These are phyloP conservation scores for Davidsoniella virescens DNA, from an alignment of 2,329 filamentous ascomycete genomes.

Conservation along the genomic window DNA sequence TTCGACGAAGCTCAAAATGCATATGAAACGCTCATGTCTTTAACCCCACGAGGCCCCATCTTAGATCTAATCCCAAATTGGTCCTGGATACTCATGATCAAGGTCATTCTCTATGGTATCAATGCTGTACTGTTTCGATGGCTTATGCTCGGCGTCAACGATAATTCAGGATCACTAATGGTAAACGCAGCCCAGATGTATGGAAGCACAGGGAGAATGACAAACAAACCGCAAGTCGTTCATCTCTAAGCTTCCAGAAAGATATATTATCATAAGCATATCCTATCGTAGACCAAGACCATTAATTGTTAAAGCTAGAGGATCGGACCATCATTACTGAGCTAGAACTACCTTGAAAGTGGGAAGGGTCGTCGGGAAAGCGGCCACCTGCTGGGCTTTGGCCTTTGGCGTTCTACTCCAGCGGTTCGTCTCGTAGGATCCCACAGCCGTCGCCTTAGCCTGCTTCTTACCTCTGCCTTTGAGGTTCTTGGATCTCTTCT, in stretches of 20 bases:
- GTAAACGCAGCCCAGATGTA: slow-evolving; percentile 42
- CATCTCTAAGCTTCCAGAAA: slow-evolving; percentile 1
- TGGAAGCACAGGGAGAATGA: slow-evolving; percentile 33
- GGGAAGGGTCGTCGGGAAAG: too few relatives aligned
- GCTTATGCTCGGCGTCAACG: slow-evolving; percentile 36
- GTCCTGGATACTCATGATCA: slow-evolving; percentile 30
- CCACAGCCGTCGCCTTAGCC: too few relatives aligned
- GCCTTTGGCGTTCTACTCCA: too few relatives aligned
- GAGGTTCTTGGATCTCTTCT: too few relatives aligned
- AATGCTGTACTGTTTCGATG: slow-evolving; percentile 37
- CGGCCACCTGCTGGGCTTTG: too few relatives aligned
- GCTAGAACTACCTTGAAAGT: too few relatives aligned
- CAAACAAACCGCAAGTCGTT: slow-evolving; percentile 23
- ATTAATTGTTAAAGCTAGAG: too few relatives aligned
- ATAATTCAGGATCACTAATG: slow-evolving; percentile 33
- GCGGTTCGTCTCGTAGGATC: too few relatives aligned
- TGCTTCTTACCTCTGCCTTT: too few relatives aligned
- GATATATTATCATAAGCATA: neutral
- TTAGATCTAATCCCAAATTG: slow-evolving; percentile 29
- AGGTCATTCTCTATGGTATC: slow-evolving; percentile 29
- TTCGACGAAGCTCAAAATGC: slow-evolving; percentile 59
- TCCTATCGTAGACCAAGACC: too few relatives aligned
- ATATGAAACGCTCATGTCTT: slow-evolving; percentile 49
- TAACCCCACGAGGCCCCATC: slow-evolving; percentile 26
- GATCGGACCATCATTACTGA: too few relatives aligned